Conservation (phyloP, 1,284 basidiomycete species). For the Sparassis latifolia region DNA sequence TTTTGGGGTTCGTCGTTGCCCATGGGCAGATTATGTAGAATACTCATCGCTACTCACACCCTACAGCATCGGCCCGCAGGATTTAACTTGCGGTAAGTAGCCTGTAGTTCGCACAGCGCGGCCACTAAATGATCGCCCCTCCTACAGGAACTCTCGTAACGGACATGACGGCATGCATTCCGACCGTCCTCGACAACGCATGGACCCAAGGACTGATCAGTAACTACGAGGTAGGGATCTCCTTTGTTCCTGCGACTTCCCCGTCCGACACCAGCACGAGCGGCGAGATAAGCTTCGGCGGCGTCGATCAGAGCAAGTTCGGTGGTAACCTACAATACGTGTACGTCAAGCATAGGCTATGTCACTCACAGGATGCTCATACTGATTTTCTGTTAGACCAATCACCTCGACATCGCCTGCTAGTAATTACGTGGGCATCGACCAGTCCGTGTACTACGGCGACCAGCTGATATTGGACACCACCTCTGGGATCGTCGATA, state of each 20-base stretch:
- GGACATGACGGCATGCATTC: conserved; percentile 28
- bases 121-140: background rate
- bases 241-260: conserved; percentile 38
- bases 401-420: conserved; percentile 44
- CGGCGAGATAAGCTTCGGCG: conserved; percentile 48
- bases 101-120: background rate
- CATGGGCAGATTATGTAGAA: background rate
- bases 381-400: conserved; percentile 37
- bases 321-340: conserved; percentile 36
- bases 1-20: conserved; percentile 31
- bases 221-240: conserved; percentile 41
- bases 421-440: conserved; percentile 47
- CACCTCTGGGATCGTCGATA: conserved; percentile 50
- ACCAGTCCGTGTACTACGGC: conserved; percentile 44
- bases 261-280: conserved; percentile 16
- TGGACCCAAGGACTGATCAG: conserved; percentile 36
- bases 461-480: conserved; percentile 28
- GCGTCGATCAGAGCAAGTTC: conserved; percentile 35
- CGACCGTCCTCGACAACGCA: conserved; percentile 34
- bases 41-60: background rate
- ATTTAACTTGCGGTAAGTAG: conserved; percentile 30
- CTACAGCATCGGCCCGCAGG: conserved; percentile 35
- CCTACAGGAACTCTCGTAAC: conserved; percentile 25
- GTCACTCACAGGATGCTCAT: conserved; percentile 17
- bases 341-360: conserved; percentile 23